Percentiles rank a stretch among this genome's conserved stretches.
Conservation (phyloP, 1,139 yeast species). For the Eremothecium coryli region DNA sequence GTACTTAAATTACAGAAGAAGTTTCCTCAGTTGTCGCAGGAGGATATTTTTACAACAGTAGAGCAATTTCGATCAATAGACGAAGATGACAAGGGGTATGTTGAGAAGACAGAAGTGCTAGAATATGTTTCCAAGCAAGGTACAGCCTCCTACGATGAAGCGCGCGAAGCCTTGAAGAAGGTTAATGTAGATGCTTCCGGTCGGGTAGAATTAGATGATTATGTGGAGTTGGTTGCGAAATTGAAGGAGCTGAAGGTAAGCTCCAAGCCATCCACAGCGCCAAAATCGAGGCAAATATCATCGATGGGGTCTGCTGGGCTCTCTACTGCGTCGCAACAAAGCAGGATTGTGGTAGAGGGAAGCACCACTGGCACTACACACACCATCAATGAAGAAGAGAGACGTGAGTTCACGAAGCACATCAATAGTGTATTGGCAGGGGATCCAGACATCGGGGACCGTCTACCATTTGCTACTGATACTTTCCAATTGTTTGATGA, state of each 20-base stretch:
- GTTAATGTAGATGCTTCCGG: slow-evolving; percentile 96
- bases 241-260: slow-evolving; percentile 39
- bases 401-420: slow-evolving; percentile 91
- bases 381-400: slow-evolving; percentile 93
- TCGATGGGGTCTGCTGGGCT: slow-evolving; percentile 29
- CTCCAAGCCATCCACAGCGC: slow-evolving; percentile 31
- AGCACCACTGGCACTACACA: slow-evolving; percentile 90
- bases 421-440: slow-evolving; percentile 86
- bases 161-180: slow-evolving; percentile 82
- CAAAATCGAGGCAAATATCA: slow-evolving; percentile 13
- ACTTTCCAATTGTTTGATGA: slow-evolving; percentile 95
- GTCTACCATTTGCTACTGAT: slow-evolving; percentile 89
- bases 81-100: slow-evolving; percentile 89
- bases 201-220: slow-evolving; percentile 92
- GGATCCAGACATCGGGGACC: slow-evolving; percentile 74
- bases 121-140: slow-evolving; percentile 76
- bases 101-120: slow-evolving; percentile 82
- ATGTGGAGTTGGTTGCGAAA: slow-evolving; percentile 74
- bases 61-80: slow-evolving; percentile 80
- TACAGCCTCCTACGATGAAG: slow-evolving; percentile 76
- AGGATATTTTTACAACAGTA: slow-evolving; percentile 73
- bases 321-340: slow-evolving; percentile 44
- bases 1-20: slow-evolving; percentile 57
- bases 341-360: slow-evolving; percentile 73
- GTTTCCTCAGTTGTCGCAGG: slow-evolving; percentile 77